Percentiles rank a stretch among this genome's conserved stretches.
These are phyloP conservation scores for Sporothrix schenckii DNA, from an alignment of 2,329 filamentous ascomycete genomes.

Conservation along the genomic window DNA sequence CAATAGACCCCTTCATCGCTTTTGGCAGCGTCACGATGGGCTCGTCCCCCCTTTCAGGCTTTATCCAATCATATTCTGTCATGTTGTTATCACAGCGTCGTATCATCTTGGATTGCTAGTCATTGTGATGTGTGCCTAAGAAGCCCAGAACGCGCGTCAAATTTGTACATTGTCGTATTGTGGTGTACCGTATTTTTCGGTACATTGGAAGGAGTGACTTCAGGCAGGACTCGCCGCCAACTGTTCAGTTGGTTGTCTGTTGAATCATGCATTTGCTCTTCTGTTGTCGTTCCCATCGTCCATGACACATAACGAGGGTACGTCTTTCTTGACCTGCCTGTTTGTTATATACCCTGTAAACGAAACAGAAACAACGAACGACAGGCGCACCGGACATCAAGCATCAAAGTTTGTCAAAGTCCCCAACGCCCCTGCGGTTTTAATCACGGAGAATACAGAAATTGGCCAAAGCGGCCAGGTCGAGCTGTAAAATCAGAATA, in stretches of 20 bases:
- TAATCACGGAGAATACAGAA: conserved; percentile 16
- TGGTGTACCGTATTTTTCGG: too few species aligned
- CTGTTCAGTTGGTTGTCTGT: not conserved
- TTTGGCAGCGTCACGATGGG: not conserved
- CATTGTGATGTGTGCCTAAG: not conserved
- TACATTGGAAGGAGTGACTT: too few species aligned
- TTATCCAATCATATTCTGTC: not conserved
- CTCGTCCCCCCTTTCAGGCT: not conserved
- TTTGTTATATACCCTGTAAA: not conserved
- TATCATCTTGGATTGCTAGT: not conserved
- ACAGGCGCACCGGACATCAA: not conserved
- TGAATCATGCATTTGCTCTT: not conserved
- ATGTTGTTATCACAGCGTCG: not conserved
- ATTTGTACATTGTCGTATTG: not conserved
- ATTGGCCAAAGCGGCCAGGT: not conserved
- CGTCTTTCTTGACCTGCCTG: too few species aligned
- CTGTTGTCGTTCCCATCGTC: too few species aligned
- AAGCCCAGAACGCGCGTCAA: conserved; percentile 2
- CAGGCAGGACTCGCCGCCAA: not conserved
- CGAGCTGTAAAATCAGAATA: not conserved
- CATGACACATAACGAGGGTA: not conserved
- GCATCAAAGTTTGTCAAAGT: not conserved
- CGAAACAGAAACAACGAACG: not conserved
- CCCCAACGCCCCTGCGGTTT: not conserved
- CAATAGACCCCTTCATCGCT: not conserved